These are phyloP conservation scores for Penicillium occitanis DNA, from an alignment of 2,329 filamentous ascomycete species.

Conservation along the genomic window DNA sequence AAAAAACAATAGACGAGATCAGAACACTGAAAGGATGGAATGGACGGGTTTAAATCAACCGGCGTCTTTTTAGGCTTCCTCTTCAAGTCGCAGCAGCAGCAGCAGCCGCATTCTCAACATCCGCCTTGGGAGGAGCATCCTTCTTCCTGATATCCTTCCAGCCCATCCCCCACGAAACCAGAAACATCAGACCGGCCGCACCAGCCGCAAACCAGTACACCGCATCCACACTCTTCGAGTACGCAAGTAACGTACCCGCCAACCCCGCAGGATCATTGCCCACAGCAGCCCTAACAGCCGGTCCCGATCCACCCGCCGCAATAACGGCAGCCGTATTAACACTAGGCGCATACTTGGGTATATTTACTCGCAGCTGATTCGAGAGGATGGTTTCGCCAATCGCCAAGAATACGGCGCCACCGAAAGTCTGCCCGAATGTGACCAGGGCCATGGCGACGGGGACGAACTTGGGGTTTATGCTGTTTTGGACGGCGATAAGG, in stretches of 20 bases:
- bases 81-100: neutral
- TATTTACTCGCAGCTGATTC: conserved; percentile 33
- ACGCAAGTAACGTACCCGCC: conserved; percentile 11
- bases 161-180: conserved; percentile 14
- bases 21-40: no score
- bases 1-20: neutral
- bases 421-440: conserved; percentile 40
- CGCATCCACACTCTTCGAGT: conserved; percentile 18
- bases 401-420: conserved; percentile 39
- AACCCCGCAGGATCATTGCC: neutral
- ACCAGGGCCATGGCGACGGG: conserved; percentile 38
- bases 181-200: neutral
- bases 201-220: conserved; percentile 20
- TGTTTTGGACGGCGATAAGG: conserved; percentile 38
- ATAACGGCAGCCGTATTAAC: conserved; percentile 33
- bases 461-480: conserved; percentile 33
- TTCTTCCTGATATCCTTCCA: conserved; percentile 23
- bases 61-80: no score
- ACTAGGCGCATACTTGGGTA: conserved; percentile 31
- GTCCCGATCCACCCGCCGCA: conserved; percentile 40
- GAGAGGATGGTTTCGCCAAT: conserved; percentile 41
- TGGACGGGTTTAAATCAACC: no score
- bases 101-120: neutral
- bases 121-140: neutral
- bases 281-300: conserved; percentile 37